Evolutionary conservation across 768 basidiomycete genomes (phyloP).

Genomic region (Suillus brevipes): DNA sequence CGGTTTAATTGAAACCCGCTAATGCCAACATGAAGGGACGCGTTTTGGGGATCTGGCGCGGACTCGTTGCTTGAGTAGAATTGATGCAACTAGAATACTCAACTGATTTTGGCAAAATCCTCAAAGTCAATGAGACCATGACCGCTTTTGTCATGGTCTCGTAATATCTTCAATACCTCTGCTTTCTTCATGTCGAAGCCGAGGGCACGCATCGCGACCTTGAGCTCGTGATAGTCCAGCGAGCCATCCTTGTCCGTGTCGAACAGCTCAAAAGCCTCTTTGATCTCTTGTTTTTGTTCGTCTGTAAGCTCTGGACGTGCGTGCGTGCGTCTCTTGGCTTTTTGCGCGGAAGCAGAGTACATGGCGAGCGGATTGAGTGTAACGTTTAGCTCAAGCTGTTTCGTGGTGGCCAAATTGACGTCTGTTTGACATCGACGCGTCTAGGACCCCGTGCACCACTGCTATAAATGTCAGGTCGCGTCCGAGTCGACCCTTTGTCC

Average conservation of each 20-base stretch:
- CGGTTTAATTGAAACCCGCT: not conserved
- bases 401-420: not conserved
- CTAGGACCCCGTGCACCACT: slow-evolving; percentile 26
- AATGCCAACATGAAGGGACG: not conserved
- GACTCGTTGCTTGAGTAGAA: not conserved
- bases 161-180: slow-evolving; percentile 91
- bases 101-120: slow-evolving; percentile 93
- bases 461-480: not conserved
- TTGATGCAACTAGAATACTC: slow-evolving; percentile 31
- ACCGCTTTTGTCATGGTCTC: slow-evolving; percentile 86
- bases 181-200: slow-evolving; percentile 99
- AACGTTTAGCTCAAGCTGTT: not conserved
- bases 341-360: slow-evolving; percentile 67
- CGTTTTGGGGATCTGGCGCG: not conserved
- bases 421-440: slow-evolving; percentile 27
- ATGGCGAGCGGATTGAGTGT: slow-evolving; percentile 22
- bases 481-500: not conserved
- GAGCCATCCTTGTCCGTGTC: slow-evolving; percentile 98
- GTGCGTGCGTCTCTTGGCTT: slow-evolving; percentile 74
- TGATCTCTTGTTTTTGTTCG: slow-evolving; percentile 93
- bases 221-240: slow-evolving; percentile 97
- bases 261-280: slow-evolving; percentile 98
- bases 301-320: slow-evolving; percentile 81
- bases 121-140: slow-evolving; percentile 88
- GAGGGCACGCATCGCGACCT: slow-evolving; percentile 97